Percentiles rank a stretch among this genome's conserved stretches.
Conservation (phyloP, 1,139 yeast species). For the Kurtzmaniella quercitrusa region DNA sequence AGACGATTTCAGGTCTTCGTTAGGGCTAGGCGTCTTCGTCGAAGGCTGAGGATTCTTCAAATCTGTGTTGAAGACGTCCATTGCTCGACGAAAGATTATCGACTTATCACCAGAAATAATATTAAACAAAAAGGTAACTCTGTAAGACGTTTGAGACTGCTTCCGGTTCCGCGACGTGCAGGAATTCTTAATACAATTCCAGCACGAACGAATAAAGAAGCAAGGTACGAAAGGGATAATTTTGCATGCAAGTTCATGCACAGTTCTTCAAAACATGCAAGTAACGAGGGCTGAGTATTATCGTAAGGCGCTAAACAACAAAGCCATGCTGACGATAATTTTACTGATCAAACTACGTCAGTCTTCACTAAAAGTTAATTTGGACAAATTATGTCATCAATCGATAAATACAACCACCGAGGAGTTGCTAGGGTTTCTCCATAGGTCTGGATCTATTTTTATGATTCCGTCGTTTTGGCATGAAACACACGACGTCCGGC, state of each 20-base stretch:
- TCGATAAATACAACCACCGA: not conserved
- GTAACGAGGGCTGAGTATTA: constrained; percentile 1
- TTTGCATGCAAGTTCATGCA: constrained; percentile 1
- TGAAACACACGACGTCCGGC: no score
- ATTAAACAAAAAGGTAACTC: not conserved
- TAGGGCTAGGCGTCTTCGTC: constrained; percentile 14
- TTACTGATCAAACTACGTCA: no score
- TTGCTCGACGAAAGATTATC: constrained; percentile 5
- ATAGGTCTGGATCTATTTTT: no score
- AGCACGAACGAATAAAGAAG: constrained; percentile 1
- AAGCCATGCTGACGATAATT: not conserved
- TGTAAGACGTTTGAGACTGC: not conserved
- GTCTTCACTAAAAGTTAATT: no score
- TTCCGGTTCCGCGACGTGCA: constrained; percentile 3
- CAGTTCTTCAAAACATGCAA: constrained; percentile 2
- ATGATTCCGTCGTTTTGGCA: not conserved
- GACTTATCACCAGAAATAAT: not conserved
- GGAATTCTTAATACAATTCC: not conserved
- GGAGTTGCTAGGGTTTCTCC: no score
- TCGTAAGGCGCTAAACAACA: not conserved
- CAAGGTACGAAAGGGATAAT: constrained; percentile 4
- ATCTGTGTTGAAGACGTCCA: constrained; percentile 27
- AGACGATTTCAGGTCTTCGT: constrained; percentile 2
- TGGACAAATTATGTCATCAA: not conserved
- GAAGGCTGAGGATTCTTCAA: constrained; percentile 30